Base-by-base conservation (phyloP, 129 eudicot species). In the Tanacetum coccineum region DNA sequence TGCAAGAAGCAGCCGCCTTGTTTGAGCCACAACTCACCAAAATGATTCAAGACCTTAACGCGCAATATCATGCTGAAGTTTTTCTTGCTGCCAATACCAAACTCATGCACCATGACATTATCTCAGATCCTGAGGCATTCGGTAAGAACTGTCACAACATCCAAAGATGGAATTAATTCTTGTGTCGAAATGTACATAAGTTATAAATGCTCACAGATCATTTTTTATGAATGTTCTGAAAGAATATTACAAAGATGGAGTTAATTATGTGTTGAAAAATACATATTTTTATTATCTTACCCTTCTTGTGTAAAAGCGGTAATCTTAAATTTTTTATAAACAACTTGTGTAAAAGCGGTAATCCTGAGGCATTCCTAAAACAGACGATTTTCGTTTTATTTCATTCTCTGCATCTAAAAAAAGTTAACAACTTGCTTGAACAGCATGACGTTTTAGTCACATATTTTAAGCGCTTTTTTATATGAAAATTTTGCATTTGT, bases 11-110 rank as follows among this genome's bases (percentile, higher is more conserved):
- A 21, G 40, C 77, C 13, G 6, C 70, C 58, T 40, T 77, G 68
- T 77, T 55, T 9, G 63, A 77, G 30, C 73, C 77, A 49, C 73
- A 57, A 71, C 74, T 77, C 19, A 30, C 68, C 20, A 9, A 66
- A 77, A 77, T 77, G 81, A 22, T 71, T 50, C 22, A 71, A 65
- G 64, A 67, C 8, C 81, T 77, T 22, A 77, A 77, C 19, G 18
- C 32, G 6, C 14, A 77, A 61, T 66, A 47, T 28, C 72, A 61
- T 9, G 69, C 13, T 0, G 42, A 65, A 48, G 57, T 77, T 18
- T 77, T 71, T 44, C 32, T 77, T 4, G 77, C 77, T 11, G 77
- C 76, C 11, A 77, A 77, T 55, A 49, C 81, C 62, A 70, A 59
- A 49, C 73, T 64, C 68, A 71, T 71, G 70, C 68, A 77, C 57